Evolutionary conservation across 2,329 filamentous ascomycete genomes (phyloP).

Genomic region (Microsporum canis): DNA sequence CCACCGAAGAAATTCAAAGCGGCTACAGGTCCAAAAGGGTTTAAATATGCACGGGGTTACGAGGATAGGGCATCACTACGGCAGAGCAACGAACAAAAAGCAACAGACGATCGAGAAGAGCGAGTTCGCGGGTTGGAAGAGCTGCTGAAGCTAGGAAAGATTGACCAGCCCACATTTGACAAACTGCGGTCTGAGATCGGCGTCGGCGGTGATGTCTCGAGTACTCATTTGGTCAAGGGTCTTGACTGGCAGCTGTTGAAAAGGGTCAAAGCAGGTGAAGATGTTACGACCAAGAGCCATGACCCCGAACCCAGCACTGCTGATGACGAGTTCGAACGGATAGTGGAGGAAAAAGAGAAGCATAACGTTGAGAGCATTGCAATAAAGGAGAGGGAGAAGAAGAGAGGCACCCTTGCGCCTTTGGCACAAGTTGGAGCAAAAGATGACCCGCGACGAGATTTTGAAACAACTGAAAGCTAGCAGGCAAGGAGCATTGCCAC

Average conservation of each 20-base stretch:
- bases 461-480: slow-evolving; percentile 48
- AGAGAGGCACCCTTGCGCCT: slow-evolving; percentile 42
- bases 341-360: slow-evolving; percentile 30
- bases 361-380: slow-evolving; percentile 21
- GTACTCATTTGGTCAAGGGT: slow-evolving; percentile 83
- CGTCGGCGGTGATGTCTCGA: slow-evolving; percentile 64
- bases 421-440: slow-evolving; percentile 22
- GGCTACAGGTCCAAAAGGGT: slow-evolving; percentile 65
- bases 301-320: slow-evolving; percentile 15
- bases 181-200: slow-evolving; percentile 60
- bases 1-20: slow-evolving; percentile 65
- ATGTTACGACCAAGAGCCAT: slow-evolving; percentile 36
- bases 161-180: slow-evolving; percentile 69
- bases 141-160: slow-evolving; percentile 68
- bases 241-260: slow-evolving; percentile 65
- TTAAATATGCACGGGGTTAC: slow-evolving; percentile 68
- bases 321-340: slow-evolving; percentile 49
- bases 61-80: slow-evolving; percentile 65
- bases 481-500: slow-evolving; percentile 30
- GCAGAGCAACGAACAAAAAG: slow-evolving; percentile 42
- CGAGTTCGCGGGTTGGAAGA: slow-evolving; percentile 71
- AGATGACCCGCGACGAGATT: slow-evolving; percentile 48
- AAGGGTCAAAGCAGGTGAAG: slow-evolving; percentile 36
- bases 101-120: slow-evolving; percentile 34
- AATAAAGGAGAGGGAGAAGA: slow-evolving; percentile 34